Base-by-base conservation (phyloP, 2,329 filamentous ascomycete species). In the Aspergillus eucalypticola region DNA sequence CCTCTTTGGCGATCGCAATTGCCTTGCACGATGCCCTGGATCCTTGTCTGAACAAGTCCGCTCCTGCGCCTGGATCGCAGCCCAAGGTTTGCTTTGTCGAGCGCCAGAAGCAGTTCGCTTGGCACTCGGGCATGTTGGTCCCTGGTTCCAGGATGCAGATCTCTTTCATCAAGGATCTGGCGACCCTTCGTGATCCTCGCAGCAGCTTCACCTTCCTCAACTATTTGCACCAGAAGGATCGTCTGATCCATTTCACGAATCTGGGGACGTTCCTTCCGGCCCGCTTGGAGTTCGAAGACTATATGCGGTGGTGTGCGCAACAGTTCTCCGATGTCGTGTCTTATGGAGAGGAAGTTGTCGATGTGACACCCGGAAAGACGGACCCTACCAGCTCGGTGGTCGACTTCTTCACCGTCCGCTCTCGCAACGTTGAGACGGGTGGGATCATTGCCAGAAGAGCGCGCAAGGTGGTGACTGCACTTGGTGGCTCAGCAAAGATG, bases 91-190 rank as follows among this genome's bases (percentile, higher is more conserved):
- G 91, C 48, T 98, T 97, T 77, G 78, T 98, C 23, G 94, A 98
- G 81, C 90, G 90, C 75, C 94, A 98, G 77, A 72, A 82, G 32
- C 80, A 83, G 51, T 98, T 98, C 72, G 87, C 90, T 60, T 98
- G 94, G 94, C 94, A 98, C 76, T 88, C 92, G 0, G 94, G 94
- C 61, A 98, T 98, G 94, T 86, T 97, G 60, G 85, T 98, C 3
- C 91, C 92, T 0, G 93, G 92, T 5, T 91, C 93, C 55, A 92
- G 90, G 79, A 98, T 98, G 94, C 94, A 98, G 75, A 98, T 98
- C 68, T 96, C 91, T 8, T 98, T 96, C 80, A 85, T 98, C 79
- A 98, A 98, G 80, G 94, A 98, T 73, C 86, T 98, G 75, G 94
- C 94, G 3, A 95, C 91, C 3, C 83, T 96, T 67, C 86, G 94